Conservation (phyloP, 805 yeast genomes). For the Kregervanrija fluxuum region DNA sequence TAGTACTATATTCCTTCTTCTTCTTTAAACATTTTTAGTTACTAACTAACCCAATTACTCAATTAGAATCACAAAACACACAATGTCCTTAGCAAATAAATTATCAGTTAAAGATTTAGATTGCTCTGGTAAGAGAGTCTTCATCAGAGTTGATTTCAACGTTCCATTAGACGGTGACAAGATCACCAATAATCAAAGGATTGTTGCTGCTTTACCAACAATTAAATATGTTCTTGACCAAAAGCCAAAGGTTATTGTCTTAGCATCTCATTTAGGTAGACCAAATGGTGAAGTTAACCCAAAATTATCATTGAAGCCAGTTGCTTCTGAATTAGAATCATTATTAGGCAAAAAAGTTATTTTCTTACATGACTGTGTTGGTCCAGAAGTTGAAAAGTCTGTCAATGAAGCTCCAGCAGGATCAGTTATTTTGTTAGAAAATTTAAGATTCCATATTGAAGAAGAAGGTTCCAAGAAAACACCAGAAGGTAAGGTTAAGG, state of each 20-base stretch:
- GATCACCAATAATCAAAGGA: slow-evolving; percentile 99
- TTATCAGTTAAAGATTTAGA: slow-evolving; percentile 87
- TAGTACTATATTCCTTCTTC: too few relatives aligned
- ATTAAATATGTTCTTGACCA: slow-evolving; percentile 90
- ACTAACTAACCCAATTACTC: too few relatives aligned
- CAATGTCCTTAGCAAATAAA: slow-evolving; percentile 90
- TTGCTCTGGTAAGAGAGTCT: slow-evolving; percentile 87
- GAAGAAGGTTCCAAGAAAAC: slow-evolving; percentile 86
- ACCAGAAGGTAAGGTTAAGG: slow-evolving; percentile 90
- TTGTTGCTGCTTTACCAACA: slow-evolving; percentile 98
- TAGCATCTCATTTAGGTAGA: slow-evolving; percentile 98
- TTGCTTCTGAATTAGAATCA: slow-evolving; percentile 79
- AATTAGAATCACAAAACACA: background rate
- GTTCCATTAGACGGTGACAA: slow-evolving; percentile 92
- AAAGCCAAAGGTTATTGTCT: slow-evolving; percentile 82
- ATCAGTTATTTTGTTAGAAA: slow-evolving; percentile 84
- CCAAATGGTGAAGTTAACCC: slow-evolving; percentile 89
- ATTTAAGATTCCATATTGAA: slow-evolving; percentile 97
- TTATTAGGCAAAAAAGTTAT: slow-evolving; percentile 68
- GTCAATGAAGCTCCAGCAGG: slow-evolving; percentile 72
- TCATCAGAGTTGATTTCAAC: slow-evolving; percentile 96
- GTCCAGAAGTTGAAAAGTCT: slow-evolving; percentile 77
- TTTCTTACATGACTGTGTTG: slow-evolving; percentile 90
- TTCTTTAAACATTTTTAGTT: too few relatives aligned
- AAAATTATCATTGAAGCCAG: slow-evolving; percentile 90